A percentile compares a stretch with the other conserved stretches of the same genome.
Evolutionary conservation across 2,329 filamentous ascomycete species (phyloP).

Genomic region (Hymenoscyphus salicellus): DNA sequence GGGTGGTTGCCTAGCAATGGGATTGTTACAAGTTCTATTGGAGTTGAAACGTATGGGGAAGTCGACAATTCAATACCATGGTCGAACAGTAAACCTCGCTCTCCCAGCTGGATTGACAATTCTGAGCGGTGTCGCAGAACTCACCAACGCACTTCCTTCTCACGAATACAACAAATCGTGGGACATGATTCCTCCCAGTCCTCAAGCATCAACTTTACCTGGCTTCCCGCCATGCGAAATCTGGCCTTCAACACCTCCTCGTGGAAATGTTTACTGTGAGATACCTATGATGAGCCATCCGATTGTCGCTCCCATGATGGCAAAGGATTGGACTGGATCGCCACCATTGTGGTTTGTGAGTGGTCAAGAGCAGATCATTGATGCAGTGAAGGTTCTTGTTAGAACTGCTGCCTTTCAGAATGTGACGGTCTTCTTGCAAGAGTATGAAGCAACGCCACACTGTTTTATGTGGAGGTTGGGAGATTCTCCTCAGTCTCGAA

Average conservation of each 20-base stretch:
- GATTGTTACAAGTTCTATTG: conserved; percentile 2
- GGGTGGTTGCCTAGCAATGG: conserved; percentile 1
- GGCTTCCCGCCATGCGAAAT: conserved; percentile 4
- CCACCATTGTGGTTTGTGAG: conserved; percentile 4
- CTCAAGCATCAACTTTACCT: background rate
- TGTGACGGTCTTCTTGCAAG: conserved; percentile 3
- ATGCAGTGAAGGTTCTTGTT: conserved; percentile 5
- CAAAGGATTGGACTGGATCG: conserved; percentile 7
- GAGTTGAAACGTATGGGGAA: conserved; percentile 2
- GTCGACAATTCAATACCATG: conserved; percentile 1
- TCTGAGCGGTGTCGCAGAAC: background rate
- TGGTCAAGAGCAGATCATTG: conserved; percentile 2
- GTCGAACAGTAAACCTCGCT: background rate
- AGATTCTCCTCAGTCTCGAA: background rate
- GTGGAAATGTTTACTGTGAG: conserved; percentile 8
- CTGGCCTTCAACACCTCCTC: conserved; percentile 1
- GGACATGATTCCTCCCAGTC: background rate
- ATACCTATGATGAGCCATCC: conserved; percentile 1
- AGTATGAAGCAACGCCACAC: conserved; percentile 7
- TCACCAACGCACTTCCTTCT: conserved; percentile 5
- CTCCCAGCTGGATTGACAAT: conserved; percentile 6
- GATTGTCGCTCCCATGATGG: background rate
- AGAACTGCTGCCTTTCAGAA: background rate
- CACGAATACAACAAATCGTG: background rate
- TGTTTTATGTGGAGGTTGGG: conserved; percentile 3